phyloP scores from a whole-genome alignment of 1,284 basidiomycete species.

The Cutaneotrichosporon cutaneum region DNA sequence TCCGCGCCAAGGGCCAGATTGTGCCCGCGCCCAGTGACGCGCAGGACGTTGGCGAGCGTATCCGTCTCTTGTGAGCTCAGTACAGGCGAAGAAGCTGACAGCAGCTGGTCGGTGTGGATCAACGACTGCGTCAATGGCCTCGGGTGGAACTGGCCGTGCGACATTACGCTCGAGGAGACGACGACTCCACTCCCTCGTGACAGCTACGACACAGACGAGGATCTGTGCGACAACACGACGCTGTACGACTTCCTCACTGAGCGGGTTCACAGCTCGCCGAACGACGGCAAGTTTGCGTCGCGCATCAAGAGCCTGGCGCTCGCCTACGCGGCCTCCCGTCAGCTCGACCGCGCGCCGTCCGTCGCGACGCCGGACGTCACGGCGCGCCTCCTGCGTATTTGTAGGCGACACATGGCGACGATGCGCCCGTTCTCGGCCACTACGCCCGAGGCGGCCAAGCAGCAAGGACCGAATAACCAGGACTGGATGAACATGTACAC shows the following conservation, averaged over 20 bases:
- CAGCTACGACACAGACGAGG: constrained; percentile 30
- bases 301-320: constrained; percentile 34
- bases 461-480: constrained; percentile 22
- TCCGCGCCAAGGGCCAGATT: constrained; percentile 33
- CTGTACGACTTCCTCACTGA: constrained; percentile 28
- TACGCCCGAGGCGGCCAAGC: constrained; percentile 17
- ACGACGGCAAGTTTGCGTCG: constrained; percentile 26
- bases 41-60: constrained; percentile 38
- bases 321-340: constrained; percentile 20
- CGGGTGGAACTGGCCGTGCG: constrained; percentile 22
- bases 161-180: constrained; percentile 38
- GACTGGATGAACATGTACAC: constrained; percentile 29
- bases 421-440: constrained; percentile 20
- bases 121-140: constrained; percentile 21
- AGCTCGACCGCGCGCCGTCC: constrained; percentile 9
- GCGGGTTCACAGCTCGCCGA: constrained; percentile 4
- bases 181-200: constrained; percentile 48
- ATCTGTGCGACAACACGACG: constrained; percentile 30
- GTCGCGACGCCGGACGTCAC: constrained; percentile 25
- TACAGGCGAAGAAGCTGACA: constrained; percentile 2
- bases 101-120: constrained; percentile 45
- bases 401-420: constrained; percentile 29
- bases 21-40: constrained; percentile 24
- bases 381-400: constrained; percentile 25
- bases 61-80: constrained; percentile 45